Conservation (phyloP, 768 basidiomycete species). For the Lactarius sp. region DNA sequence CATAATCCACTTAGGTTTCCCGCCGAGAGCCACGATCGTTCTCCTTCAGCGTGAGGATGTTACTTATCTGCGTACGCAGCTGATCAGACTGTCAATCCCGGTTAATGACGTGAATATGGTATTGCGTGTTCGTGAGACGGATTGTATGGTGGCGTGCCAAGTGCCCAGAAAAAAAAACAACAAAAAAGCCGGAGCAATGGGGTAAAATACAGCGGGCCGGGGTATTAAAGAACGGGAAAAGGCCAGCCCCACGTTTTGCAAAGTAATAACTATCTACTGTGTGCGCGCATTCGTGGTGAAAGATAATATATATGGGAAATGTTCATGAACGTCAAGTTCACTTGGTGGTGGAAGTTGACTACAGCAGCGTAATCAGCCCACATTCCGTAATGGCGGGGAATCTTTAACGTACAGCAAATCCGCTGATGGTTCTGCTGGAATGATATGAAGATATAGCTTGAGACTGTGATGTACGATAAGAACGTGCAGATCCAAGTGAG, state of each 20-base stretch:
- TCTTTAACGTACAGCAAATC: constrained; percentile 48
- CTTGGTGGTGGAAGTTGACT: constrained; percentile 24
- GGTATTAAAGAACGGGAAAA: constrained; percentile 33
- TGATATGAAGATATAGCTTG: constrained; percentile 70
- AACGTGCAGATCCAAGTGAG: constrained; percentile 56
- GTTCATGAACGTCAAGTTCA: constrained; percentile 27
- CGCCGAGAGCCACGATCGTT: neutral
- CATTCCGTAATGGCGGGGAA: constrained; percentile 26
- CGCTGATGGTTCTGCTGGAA: constrained; percentile 68
- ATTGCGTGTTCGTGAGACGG: constrained; percentile 35
- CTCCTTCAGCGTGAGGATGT: neutral
- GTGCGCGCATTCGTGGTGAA: constrained; percentile 13
- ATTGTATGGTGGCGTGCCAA: constrained; percentile 32
- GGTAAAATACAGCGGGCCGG: constrained; percentile 41
- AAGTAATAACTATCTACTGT: constrained; percentile 23
- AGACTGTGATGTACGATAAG: constrained; percentile 63
- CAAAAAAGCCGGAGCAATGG: constrained; percentile 32
- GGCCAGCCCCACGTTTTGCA: constrained; percentile 19
- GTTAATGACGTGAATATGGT: constrained; percentile 26
- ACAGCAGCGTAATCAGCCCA: constrained; percentile 7
- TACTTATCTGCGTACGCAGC: neutral
- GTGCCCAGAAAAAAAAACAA: constrained; percentile 35
- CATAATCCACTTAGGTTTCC: neutral
- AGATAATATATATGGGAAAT: constrained; percentile 18
- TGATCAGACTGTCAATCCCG: neutral